Base-by-base conservation (phyloP, 116 monocot species). In the Papilionanthe hybrid region DNA sequence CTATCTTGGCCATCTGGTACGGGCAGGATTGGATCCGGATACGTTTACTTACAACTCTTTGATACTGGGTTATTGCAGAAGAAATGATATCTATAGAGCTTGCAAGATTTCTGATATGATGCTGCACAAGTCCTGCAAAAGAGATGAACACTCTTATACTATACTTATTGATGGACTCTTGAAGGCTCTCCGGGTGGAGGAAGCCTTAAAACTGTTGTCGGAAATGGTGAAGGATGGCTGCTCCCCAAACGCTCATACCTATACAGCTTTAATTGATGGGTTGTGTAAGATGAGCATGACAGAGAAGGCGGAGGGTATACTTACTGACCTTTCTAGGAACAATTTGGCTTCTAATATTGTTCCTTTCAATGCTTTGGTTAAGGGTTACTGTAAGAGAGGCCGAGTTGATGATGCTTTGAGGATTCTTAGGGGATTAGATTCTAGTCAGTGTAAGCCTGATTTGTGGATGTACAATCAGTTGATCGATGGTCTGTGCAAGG, bases 111-210 rank as follows among this genome's bases (percentile, higher is more conserved):
- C 88, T 37, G 42, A 78, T 42, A 79, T 65, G 77, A 91, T 93
- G 88, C 78, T 84, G 22, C 69, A 63, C 41, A 85, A 82, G 65
- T 87, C 89, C 37, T 87, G 81, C 74, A 9, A 12, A 60, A 85
- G 83, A 44, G 87, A 93, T 77, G 78, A 77, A 20, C 50, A 84
- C 29, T 78, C 88, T 30, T 88, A 91, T 60, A 88, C 86, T 19
- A 86, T 88, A 72, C 81, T 88, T 12, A 88, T 86, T 55, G 78
- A 75, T 23, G 91, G 89, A 25, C 78, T 93, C 27, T 89, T 86
- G 72, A 58, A 85, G 68, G 78, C 30, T 37, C 17, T 69, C 11
- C 20, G 37, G 80, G 18, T 89, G 11, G 78, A 75, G 27, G 82
- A 86, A 32, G 92, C 89, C 43, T 82, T 87, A 47, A 8, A 9